These are phyloP conservation scores for Pythium rishiriense DNA, from an alignment of 352 stramenopile genomes.

Conservation along the genomic window DNA sequence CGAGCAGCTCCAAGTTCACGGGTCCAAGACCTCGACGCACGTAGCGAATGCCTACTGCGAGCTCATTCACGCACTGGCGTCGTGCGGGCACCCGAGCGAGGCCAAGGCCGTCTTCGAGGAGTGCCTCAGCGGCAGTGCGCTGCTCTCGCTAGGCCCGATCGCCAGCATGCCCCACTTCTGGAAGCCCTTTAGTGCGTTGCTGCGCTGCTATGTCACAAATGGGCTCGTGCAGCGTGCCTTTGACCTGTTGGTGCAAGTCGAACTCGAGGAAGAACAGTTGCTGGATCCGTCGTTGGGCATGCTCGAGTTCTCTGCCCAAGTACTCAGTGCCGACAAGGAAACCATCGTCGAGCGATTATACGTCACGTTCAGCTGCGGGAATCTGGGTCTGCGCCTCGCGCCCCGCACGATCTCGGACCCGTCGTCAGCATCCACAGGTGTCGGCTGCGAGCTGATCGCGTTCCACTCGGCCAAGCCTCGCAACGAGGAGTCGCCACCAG, in stretches of 20 bases:
- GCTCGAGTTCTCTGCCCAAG: slow-evolving; percentile 36
- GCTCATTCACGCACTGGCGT: slow-evolving; percentile 39
- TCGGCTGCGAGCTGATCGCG: slow-evolving; percentile 33
- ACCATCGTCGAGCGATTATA: slow-evolving; percentile 46
- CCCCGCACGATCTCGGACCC: slow-evolving; percentile 15
- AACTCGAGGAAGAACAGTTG: slow-evolving; percentile 43
- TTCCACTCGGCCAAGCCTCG: slow-evolving; percentile 13
- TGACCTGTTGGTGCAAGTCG: slow-evolving; percentile 43
- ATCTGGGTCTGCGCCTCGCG: slow-evolving; percentile 40
- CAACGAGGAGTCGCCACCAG: neutral
- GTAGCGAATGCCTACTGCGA: slow-evolving; percentile 36
- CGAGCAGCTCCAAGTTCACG: slow-evolving; percentile 19
- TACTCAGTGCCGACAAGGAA: slow-evolving; percentile 35
- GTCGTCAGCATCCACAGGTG: neutral
- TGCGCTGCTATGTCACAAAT: slow-evolving; percentile 42
- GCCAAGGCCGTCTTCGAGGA: slow-evolving; percentile 54
- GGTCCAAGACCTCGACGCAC: slow-evolving; percentile 24
- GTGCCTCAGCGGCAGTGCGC: slow-evolving; percentile 33
- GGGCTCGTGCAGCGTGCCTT: slow-evolving; percentile 50
- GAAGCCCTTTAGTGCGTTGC: slow-evolving; percentile 42
- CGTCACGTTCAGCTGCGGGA: slow-evolving; percentile 46
- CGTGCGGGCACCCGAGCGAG: slow-evolving; percentile 42
- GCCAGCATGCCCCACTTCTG: slow-evolving; percentile 34
- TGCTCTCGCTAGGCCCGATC: slow-evolving; percentile 36
- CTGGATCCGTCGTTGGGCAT: slow-evolving; percentile 35